These are phyloP conservation scores for Melampsora americana DNA, from an alignment of 1,284 basidiomycete species.

Conservation along the genomic window DNA sequence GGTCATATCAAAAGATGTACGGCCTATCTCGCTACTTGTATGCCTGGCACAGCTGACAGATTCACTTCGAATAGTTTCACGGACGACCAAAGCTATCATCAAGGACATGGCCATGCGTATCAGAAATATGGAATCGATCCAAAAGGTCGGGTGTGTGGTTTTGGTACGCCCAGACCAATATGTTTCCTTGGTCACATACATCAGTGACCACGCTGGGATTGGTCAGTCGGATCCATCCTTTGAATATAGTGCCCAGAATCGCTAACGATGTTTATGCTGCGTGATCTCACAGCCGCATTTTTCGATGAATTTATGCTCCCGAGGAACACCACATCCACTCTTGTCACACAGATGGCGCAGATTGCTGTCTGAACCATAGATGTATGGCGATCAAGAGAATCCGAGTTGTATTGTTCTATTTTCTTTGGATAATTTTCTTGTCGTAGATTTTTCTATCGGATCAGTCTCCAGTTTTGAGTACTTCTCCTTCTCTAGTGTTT, in stretches of 20 bases:
- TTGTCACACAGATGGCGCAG: too few species aligned
- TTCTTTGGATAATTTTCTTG: too few species aligned
- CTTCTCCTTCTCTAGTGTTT: too few species aligned
- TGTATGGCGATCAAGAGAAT: too few species aligned
- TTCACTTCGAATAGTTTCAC: conserved; percentile 48
- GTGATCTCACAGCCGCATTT: background rate
- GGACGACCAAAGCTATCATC: conserved; percentile 52
- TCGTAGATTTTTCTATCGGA: too few species aligned
- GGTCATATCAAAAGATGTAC: conserved; percentile 45
- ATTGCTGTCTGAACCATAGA: too few species aligned
- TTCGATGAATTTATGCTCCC: conserved; percentile 13
- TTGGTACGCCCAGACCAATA: conserved; percentile 54
- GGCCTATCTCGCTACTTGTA: background rate
- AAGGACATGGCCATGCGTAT: conserved; percentile 54
- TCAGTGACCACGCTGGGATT: conserved; percentile 46
- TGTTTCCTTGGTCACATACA: conserved; percentile 47
- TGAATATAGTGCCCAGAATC: background rate
- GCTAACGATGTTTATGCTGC: background rate
- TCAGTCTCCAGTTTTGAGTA: too few species aligned
- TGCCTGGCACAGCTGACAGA: conserved; percentile 30
- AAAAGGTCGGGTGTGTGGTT: conserved; percentile 52
- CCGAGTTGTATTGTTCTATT: too few species aligned
- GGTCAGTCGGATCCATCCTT: conserved; percentile 32
- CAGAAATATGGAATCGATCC: conserved; percentile 53
- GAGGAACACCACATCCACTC: background rate